A percentile compares a stretch with the other conserved stretches of the same genome.
Evolutionary conservation across 1,284 basidiomycete species (phyloP).

Genomic region (Malassezia vespertilionis): DNA sequence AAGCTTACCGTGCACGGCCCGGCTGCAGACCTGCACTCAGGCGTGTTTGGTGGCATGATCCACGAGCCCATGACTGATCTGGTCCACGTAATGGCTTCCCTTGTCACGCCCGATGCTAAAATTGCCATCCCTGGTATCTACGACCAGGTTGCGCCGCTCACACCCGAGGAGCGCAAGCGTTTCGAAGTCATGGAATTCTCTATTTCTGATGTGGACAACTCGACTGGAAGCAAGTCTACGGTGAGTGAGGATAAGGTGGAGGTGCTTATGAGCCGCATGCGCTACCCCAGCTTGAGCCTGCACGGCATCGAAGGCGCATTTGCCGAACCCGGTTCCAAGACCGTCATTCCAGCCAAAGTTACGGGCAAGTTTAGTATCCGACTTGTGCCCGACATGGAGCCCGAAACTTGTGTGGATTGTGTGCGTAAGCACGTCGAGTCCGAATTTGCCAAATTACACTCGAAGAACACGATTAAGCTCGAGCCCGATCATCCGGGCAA

Average conservation of each 20-base stretch:
- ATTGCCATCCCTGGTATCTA: conserved; percentile 86
- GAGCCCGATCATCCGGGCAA: conserved; percentile 38
- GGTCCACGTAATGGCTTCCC: conserved; percentile 56
- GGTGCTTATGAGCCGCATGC: conserved; percentile 70
- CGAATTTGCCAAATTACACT: conserved; percentile 39
- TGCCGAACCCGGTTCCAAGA: conserved; percentile 60
- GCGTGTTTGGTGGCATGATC: conserved; percentile 48
- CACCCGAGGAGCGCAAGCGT: conserved; percentile 62
- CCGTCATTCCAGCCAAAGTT: conserved; percentile 85
- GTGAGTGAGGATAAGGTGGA: conserved; percentile 68
- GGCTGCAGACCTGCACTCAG: conserved; percentile 80
- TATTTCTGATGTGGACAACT: conserved; percentile 62
- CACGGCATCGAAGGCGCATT: conserved; percentile 98
- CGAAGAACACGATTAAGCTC: conserved; percentile 43
- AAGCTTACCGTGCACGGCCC: conserved; percentile 74
- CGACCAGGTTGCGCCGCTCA: conserved; percentile 69
- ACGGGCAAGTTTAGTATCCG: conserved; percentile 53
- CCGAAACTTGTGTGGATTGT: conserved; percentile 35
- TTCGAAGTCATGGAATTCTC: conserved; percentile 49
- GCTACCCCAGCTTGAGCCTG: conserved; percentile 71
- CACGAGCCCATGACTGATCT: conserved; percentile 58
- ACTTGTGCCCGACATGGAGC: conserved; percentile 79
- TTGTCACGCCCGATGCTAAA: conserved; percentile 69
- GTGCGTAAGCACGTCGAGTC: conserved; percentile 39
- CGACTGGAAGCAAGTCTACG: conserved; percentile 67